Evolutionary conservation across 2,329 filamentous ascomycete genomes (phyloP).

Genomic region (Phialophora expanda): DNA sequence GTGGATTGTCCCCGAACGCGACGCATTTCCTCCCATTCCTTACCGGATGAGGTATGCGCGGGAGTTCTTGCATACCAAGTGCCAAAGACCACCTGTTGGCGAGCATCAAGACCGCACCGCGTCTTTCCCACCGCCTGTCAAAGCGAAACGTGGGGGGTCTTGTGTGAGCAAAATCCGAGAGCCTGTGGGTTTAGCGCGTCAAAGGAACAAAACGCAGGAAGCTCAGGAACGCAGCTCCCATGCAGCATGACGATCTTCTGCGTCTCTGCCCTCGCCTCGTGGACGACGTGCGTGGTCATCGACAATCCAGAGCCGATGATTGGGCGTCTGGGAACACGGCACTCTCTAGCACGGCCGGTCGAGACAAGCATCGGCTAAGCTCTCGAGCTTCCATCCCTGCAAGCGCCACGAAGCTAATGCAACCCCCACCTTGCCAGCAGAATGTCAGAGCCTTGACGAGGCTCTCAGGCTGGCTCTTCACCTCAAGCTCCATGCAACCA

Average conservation of each 20-base stretch:
- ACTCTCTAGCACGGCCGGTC: neutral
- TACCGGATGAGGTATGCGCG: neutral
- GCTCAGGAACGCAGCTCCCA: conserved; percentile 7
- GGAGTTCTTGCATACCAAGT: neutral
- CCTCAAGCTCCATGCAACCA: neutral
- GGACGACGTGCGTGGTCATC: conserved; percentile 14
- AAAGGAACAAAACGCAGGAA: conserved; percentile 13
- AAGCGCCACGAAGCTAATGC: conserved; percentile 9
- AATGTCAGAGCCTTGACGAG: neutral
- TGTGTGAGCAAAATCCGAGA: conserved; percentile 8
- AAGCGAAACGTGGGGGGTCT: conserved; percentile 21
- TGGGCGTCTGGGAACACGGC: neutral
- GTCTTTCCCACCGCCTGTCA: conserved; percentile 10
- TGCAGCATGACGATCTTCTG: conserved; percentile 18
- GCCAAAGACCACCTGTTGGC: neutral
- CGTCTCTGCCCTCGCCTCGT: neutral
- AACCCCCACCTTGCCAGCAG: neutral
- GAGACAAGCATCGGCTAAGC: conserved; percentile 19
- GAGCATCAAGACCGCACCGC: neutral
- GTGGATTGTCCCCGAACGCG: neutral
- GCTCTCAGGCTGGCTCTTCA: neutral
- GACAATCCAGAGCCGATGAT: conserved; percentile 7
- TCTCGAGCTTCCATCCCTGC: neutral
- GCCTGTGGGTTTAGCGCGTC: neutral
- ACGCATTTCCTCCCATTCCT: neutral